Percentiles rank a stretch among this genome's conserved stretches.
Conservation (phyloP, 2,329 filamentous ascomycete genomes). For the Anisogramma anomala region DNA sequence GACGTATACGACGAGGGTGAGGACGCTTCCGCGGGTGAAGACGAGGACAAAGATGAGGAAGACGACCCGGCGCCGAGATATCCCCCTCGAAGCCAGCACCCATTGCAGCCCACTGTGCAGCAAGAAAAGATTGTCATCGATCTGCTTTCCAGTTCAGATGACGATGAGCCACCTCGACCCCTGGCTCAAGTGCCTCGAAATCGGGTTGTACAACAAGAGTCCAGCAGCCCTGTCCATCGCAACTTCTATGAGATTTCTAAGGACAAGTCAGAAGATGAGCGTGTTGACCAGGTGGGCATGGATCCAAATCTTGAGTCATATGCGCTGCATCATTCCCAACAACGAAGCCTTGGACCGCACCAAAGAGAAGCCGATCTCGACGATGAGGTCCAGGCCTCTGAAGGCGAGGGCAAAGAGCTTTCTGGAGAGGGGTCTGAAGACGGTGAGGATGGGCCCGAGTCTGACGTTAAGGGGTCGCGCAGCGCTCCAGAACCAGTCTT, state of each 20-base stretch:
- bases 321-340: no score
- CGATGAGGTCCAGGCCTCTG: neutral
- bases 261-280: neutral
- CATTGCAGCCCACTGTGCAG: constrained; percentile 14
- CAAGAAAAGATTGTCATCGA: constrained; percentile 33
- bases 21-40: no score
- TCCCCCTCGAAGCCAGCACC: neutral
- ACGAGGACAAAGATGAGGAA: constrained; percentile 19
- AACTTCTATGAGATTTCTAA: constrained; percentile 1
- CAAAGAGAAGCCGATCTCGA: constrained; percentile 1
- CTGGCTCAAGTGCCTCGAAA: neutral
- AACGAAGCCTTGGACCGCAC: neutral
- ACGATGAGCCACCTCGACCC: constrained; percentile 20
- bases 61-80: constrained; percentile 1
- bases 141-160: constrained; percentile 35
- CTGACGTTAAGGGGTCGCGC: constrained; percentile 5
- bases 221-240: neutral
- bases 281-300: neutral
- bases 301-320: no score
- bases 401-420: neutral
- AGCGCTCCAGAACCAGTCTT: neutral
- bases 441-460: constrained; percentile 12
- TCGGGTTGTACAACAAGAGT: neutral
- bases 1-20: no score
- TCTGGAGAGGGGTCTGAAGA: constrained; percentile 2